Evolutionary conservation across 768 basidiomycete species (phyloP).

Genomic region (Kwoniella shandongensis): DNA sequence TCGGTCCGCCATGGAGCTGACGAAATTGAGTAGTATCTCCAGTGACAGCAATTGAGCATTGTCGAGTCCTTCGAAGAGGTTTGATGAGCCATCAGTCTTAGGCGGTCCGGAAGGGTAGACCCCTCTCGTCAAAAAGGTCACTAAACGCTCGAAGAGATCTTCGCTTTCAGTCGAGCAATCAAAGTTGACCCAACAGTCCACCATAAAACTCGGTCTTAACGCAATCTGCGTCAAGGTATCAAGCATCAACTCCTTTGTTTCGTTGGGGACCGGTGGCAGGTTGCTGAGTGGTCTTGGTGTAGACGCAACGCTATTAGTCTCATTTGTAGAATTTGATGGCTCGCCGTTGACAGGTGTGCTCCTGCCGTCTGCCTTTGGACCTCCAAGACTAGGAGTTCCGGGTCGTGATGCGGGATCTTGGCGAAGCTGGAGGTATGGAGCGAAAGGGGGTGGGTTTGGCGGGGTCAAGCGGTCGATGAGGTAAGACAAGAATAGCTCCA

Average conservation of each 20-base stretch:
- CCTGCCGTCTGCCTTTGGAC: slow-evolving; percentile 51
- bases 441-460: slow-evolving; percentile 38
- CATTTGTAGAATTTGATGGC: slow-evolving; percentile 38
- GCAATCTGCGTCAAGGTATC: slow-evolving; percentile 82
- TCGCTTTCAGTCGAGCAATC: slow-evolving; percentile 97
- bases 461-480: slow-evolving; percentile 84
- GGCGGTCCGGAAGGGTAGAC: slow-evolving; percentile 71
- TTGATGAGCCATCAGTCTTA: slow-evolving; percentile 64
- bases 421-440: slow-evolving; percentile 28
- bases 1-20: slow-evolving; percentile 81
- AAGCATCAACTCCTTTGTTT: slow-evolving; percentile 83
- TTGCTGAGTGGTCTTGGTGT: slow-evolving; percentile 53
- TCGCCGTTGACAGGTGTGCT: slow-evolving; percentile 58
- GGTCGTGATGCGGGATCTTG: slow-evolving; percentile 28
- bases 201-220: slow-evolving; percentile 85
- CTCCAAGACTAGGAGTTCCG: slow-evolving; percentile 23
- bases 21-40: slow-evolving; percentile 79
- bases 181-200: slow-evolving; percentile 92
- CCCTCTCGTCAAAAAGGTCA: slow-evolving; percentile 80
- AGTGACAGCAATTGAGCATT: slow-evolving; percentile 83
- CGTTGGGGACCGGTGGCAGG: slow-evolving; percentile 71
- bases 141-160: slow-evolving; percentile 85
- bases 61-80: slow-evolving; percentile 56
- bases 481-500: slow-evolving; percentile 92
- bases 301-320: slow-evolving; percentile 49